Evolutionary conservation across 164 flowering plant species (phyloP).

Genomic region (Umbellularia californica): DNA sequence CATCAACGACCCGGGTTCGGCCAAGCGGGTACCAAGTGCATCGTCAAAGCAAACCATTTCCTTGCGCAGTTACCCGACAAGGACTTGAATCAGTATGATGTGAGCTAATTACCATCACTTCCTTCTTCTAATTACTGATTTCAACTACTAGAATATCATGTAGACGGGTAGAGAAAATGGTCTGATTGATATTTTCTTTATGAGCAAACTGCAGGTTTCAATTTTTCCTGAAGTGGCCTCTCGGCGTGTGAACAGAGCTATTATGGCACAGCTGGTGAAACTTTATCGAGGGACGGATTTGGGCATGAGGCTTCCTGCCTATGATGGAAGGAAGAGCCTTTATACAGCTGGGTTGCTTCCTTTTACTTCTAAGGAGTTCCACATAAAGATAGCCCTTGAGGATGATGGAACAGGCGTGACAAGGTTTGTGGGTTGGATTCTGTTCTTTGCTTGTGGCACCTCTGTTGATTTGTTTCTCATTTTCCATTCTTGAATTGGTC

Average conservation of each 20-base stretch:
- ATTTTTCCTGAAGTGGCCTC: conserved; percentile 43
- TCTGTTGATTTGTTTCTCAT: neutral
- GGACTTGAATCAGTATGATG: conserved; percentile 41
- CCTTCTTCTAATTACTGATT: neutral
- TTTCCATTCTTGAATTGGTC: neutral
- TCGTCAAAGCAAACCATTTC: conserved; percentile 45
- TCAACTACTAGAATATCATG: neutral
- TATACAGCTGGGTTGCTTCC: conserved; percentile 57
- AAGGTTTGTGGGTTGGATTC: conserved; percentile 13
- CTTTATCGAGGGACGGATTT: conserved; percentile 38
- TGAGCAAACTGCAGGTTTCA: conserved; percentile 31
- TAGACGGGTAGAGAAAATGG: neutral
- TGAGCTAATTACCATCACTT: conserved; percentile 13
- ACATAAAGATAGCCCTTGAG: conserved; percentile 27
- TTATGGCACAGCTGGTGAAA: conserved; percentile 44
- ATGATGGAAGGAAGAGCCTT: conserved; percentile 50
- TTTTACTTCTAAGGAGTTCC: conserved; percentile 46
- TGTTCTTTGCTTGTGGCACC: neutral
- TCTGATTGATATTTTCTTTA: conserved; percentile 5
- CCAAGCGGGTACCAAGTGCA: conserved; percentile 31
- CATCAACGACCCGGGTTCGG: conserved; percentile 36
- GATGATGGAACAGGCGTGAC: conserved; percentile 20
- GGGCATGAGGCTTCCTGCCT: conserved; percentile 49
- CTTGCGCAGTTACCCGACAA: conserved; percentile 31
- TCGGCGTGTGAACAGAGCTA: conserved; percentile 33